Base-by-base conservation (phyloP, 805 yeast genomes). In the Geotrichum ghanense region DNA sequence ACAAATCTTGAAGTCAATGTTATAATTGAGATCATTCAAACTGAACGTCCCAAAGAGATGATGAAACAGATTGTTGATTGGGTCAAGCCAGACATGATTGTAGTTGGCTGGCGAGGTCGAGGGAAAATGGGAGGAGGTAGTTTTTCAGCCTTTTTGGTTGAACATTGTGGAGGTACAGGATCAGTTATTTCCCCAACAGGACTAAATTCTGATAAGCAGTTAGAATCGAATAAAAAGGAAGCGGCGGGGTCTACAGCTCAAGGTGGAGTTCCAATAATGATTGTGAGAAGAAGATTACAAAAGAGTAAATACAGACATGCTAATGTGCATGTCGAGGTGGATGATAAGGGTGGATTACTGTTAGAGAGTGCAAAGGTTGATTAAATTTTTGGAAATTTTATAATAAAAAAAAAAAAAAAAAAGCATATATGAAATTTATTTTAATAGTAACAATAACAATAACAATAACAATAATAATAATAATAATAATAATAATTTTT, bases 191-290 rank as follows among this genome's bases (percentile, higher is more conserved):
- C n/a, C n/a, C n/a, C n/a, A n/a, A n/a, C n/a, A n/a, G n/a, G n/a
- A n/a, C n/a, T n/a, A n/a, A n/a, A n/a, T n/a, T n/a, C n/a, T n/a
- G n/a, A n/a, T n/a, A n/a, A n/a, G n/a, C n/a, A n/a, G n/a, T n/a
- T n/a, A n/a, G n/a, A n/a, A n/a, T n/a, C n/a, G n/a, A n/a, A n/a
- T n/a, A n/a, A n/a, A n/a, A n/a, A n/a, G n/a, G n/a, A n/a, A n/a
- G n/a, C n/a, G n/a, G n/a, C n/a, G n/a, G n/a, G n/a, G n/a, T n/a
- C n/a, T n/a, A n/a, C n/a, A n/a, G n/a, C n/a, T n/a, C n/a, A n/a
- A n/a, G n/a, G n/a, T n/a, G n/a, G n/a, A n/a, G n/a, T n/a, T n/a
- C 89, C 90, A 0, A 88, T 82, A 21, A 82, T 82, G 90, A 88
- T 82, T 43, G 90, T 82, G 20, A 71, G 84, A 49, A 75, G 76